These are phyloP conservation scores for Corinectria fuckeliana DNA, from an alignment of 2,329 filamentous ascomycete species.

Conservation along the genomic window DNA sequence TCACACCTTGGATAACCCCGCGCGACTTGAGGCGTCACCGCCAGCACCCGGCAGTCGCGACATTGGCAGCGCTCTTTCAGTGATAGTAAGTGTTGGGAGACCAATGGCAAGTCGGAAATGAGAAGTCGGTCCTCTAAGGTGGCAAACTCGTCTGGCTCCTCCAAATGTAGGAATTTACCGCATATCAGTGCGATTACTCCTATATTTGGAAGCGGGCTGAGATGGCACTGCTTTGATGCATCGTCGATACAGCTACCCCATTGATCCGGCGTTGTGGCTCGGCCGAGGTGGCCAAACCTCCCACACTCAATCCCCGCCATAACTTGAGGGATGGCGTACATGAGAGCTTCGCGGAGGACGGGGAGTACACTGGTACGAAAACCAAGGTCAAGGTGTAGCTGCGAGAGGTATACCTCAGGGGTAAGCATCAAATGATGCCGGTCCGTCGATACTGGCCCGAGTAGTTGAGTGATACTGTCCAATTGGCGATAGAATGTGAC, in stretches of 20 bases:
- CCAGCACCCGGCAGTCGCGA: no score
- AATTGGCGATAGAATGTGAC: background rate
- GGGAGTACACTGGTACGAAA: background rate
- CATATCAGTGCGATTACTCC: background rate
- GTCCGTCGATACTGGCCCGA: background rate
- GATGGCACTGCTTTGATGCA: no score
- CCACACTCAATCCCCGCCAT: background rate
- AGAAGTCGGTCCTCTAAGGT: background rate
- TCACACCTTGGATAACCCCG: no score
- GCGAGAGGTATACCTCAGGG: background rate
- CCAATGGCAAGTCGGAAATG: background rate
- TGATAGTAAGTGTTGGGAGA: background rate
- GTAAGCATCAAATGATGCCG: background rate
- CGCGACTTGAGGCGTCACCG: no score
- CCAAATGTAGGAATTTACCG: background rate
- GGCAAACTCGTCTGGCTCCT: background rate
- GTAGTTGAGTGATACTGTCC: background rate
- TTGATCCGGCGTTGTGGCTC: background rate
- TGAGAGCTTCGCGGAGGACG: background rate
- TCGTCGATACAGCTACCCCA: background rate
- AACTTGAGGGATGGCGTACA: background rate
- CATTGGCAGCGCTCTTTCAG: background rate
- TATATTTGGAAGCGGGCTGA: background rate
- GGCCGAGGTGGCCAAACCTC: background rate
- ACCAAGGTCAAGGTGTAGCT: background rate